phyloP scores from a whole-genome alignment of 169 alveolate genomes.

The Plasmodium gonderi region DNA sequence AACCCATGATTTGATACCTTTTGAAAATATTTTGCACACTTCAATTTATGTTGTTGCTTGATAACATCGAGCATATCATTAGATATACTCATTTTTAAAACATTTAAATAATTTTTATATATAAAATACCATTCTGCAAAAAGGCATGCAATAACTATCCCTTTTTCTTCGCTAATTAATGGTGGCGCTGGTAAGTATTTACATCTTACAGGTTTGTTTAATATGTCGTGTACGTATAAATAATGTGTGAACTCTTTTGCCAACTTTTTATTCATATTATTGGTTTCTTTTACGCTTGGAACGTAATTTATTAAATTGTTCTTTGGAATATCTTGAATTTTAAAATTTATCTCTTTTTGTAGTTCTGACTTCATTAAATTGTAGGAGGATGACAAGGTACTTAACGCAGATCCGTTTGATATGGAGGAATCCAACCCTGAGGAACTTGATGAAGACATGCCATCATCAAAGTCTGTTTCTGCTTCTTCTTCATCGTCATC shows the following conservation, averaged over 20 bases:
- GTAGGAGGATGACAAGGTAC: conserved; percentile 19
- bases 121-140: conserved; percentile 72
- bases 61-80: conserved; percentile 17
- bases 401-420: conserved; percentile 21
- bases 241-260: neutral
- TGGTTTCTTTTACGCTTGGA: neutral
- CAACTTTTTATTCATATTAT: conserved; percentile 7
- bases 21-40: conserved; percentile 42
- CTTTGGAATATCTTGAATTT: neutral
- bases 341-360: conserved; percentile 8
- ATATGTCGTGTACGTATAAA: conserved; percentile 24
- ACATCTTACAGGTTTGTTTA: conserved; percentile 43
- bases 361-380: neutral
- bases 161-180: conserved; percentile 37
- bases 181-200: conserved; percentile 70
- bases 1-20: conserved; percentile 39
- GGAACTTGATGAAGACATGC: neutral
- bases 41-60: conserved; percentile 48
- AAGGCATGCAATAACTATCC: conserved; percentile 38
- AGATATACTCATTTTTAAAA: conserved; percentile 29
- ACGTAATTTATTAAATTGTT: conserved; percentile 14
- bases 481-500: neutral
- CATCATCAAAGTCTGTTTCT: neutral
- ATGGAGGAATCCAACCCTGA: conserved; percentile 17
- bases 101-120: conserved; percentile 62